Evolutionary conservation across 2,329 filamentous ascomycete genomes (phyloP), one percentile per base, ranked within the genome.

Genomic region (Colletotrichum cuscutae): DNA sequence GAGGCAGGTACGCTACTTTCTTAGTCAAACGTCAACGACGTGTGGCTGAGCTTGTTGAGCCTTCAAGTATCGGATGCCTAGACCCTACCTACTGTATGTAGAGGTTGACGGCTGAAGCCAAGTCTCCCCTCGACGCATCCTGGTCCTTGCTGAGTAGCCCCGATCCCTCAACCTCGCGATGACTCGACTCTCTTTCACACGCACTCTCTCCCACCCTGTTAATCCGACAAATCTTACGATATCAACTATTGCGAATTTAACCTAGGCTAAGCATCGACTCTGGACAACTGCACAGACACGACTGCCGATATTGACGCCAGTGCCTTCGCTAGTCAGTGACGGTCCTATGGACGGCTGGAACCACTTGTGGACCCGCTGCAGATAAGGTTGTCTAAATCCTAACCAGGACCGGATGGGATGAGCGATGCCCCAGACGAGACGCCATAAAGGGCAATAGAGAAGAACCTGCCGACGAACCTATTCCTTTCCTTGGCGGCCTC

Each of bases 321-420:
- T n/a, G 37, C 52, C 46, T 59, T 49, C 42, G 54, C 49, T 52
- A 56, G 54, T 30, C 52, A 35, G 49, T 5, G 26, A 62, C 37
- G 46, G 57, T 26, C 46, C n/a, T 37, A 8, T 13, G 15, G 37
- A 19, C 7, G 52, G 22, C 61, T 59, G n/a, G 19, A 22, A 49
- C 28, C 46, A 46, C 28, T 49, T 63, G n/a, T 32, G 60, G 28
- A 35, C 28, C 66, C 60, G 35, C 66, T 56, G 54, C 60, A 70
- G 66, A 72, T 72, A 65, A 70, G 65, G 54, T 65, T 70, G 66
- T 30, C 60, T 56, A 60, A 28, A 49, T 73, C 65, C 56, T 61
- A 56, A 57, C 56, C 58, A 56, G 61, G 71, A 65, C 60, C 58
- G 56, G 56, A 70, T 26, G 60, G 30, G 66, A 65, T 64, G 42